Evolutionary conservation across 257 asterid genomes (phyloP).

Genomic region (Mentha longifolia): DNA sequence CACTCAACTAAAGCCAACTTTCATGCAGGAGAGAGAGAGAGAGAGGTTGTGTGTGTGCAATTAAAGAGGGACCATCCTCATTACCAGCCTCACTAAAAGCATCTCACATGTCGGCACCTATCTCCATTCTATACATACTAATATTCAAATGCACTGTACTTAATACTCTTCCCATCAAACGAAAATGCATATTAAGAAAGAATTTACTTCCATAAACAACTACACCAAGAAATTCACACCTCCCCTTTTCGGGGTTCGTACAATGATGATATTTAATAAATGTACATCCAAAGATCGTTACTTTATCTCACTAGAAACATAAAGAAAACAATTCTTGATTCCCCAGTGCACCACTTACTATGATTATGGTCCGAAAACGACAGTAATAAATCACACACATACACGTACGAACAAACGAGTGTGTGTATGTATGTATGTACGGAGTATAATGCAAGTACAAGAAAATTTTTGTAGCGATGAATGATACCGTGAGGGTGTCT

Average conservation of each 20-base stretch:
- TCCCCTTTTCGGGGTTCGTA: slow-evolving; percentile 4
- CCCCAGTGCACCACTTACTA: slow-evolving; percentile 1
- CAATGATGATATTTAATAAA: too few species aligned
- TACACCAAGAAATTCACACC: slow-evolving; percentile 10
- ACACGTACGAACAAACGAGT: neutral
- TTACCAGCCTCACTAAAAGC: slow-evolving; percentile 69
- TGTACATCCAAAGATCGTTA: slow-evolving; percentile 18
- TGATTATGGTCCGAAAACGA: slow-evolving; percentile 23
- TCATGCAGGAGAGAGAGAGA: slow-evolving; percentile 35
- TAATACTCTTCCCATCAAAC: slow-evolving; percentile 12
- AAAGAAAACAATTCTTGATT: slow-evolving; percentile 30
- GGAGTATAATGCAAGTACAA: slow-evolving; percentile 37
- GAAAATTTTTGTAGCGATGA: slow-evolving; percentile 23
- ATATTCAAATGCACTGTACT: neutral
- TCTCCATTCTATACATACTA: slow-evolving; percentile 22
- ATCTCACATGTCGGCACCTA: slow-evolving; percentile 66
- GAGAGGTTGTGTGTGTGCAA: slow-evolving; percentile 9
- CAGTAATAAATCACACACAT: neutral
- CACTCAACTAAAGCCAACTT: slow-evolving; percentile 45
- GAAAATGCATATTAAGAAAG: neutral
- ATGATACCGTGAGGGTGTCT: slow-evolving; percentile 27
- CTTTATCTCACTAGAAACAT: slow-evolving; percentile 19
- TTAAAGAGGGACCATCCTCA: slow-evolving; percentile 52
- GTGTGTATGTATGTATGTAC: too few species aligned
- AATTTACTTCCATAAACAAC: slow-evolving; percentile 10